Evolutionary conservation across 1,284 basidiomycete species (phyloP).

Genomic region (Puccinia coronata): DNA sequence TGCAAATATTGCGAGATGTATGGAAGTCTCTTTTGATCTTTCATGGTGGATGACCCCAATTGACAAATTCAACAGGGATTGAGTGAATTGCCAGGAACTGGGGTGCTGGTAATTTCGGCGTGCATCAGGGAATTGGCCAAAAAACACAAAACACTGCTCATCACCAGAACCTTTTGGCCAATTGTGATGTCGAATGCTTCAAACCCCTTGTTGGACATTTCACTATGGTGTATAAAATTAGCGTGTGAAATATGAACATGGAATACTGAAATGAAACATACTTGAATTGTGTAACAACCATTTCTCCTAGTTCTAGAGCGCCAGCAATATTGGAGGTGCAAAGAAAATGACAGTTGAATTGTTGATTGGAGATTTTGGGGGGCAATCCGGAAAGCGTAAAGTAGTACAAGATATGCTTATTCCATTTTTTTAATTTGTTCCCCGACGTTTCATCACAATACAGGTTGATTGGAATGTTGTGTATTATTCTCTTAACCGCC

Average conservation of each 20-base stretch:
- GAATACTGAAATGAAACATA: neutral
- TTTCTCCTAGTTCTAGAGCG: neutral
- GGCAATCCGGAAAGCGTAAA: no score
- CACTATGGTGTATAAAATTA: neutral
- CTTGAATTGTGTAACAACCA: slow-evolving; percentile 13
- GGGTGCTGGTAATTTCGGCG: slow-evolving; percentile 8
- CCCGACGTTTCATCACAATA: no score
- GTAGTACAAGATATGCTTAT: slow-evolving; percentile 1
- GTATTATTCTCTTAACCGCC: no score
- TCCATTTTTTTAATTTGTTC: neutral
- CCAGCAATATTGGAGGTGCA: slow-evolving; percentile 3
- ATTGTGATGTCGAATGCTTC: neutral
- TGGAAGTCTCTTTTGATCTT: neutral
- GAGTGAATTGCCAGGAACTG: neutral
- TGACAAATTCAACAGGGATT: slow-evolving; percentile 4
- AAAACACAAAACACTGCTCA: neutral
- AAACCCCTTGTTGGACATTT: neutral
- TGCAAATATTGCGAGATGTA: neutral
- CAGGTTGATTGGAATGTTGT: no score
- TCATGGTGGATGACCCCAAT: neutral
- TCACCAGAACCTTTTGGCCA: neutral
- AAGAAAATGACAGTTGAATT: neutral
- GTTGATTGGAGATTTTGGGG: no score
- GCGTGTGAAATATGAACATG: neutral
- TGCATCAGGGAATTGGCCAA: slow-evolving; percentile 8